These are phyloP conservation scores for Fraxinus excelsior DNA, from an alignment of 257 asterid genomes.

Conservation along the genomic window DNA sequence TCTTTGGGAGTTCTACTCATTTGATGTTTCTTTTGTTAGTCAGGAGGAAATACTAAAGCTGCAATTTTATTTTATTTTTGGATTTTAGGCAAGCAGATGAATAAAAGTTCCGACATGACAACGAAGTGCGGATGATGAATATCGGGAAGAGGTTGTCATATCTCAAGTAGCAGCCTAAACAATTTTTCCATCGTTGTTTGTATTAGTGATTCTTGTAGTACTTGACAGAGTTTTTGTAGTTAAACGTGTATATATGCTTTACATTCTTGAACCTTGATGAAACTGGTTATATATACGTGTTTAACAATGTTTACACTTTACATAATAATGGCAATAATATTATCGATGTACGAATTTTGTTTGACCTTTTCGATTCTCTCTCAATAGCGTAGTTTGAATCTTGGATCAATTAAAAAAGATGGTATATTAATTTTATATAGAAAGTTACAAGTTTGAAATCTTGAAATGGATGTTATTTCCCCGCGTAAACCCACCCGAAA, in stretches of 20 bases:
- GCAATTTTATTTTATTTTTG: background rate
- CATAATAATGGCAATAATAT: too few relatives aligned
- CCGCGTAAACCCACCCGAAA: too few relatives aligned
- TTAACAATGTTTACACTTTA: too few relatives aligned
- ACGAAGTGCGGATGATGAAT: background rate
- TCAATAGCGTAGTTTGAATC: too few relatives aligned
- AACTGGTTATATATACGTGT: too few relatives aligned
- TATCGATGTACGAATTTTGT: too few relatives aligned
- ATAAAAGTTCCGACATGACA: background rate
- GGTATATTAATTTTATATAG: too few relatives aligned
- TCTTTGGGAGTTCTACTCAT: background rate
- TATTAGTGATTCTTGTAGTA: background rate
- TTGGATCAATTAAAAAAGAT: too few relatives aligned
- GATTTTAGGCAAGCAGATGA: constrained; percentile 20
- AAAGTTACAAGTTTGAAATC: too few relatives aligned
- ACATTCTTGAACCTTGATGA: background rate
- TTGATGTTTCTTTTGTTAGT: background rate
- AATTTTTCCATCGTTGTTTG: background rate
- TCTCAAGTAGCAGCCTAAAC: background rate
- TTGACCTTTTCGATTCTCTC: too few relatives aligned
- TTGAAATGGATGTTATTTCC: too few relatives aligned
- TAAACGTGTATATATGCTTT: background rate
- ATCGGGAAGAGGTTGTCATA: background rate
- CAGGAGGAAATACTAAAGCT: background rate
- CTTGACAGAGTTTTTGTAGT: background rate